Evolutionary conservation across 805 yeast species (phyloP), one percentile per base, ranked within the genome.

Genomic region (Wickerhamomyces ciferrii): DNA sequence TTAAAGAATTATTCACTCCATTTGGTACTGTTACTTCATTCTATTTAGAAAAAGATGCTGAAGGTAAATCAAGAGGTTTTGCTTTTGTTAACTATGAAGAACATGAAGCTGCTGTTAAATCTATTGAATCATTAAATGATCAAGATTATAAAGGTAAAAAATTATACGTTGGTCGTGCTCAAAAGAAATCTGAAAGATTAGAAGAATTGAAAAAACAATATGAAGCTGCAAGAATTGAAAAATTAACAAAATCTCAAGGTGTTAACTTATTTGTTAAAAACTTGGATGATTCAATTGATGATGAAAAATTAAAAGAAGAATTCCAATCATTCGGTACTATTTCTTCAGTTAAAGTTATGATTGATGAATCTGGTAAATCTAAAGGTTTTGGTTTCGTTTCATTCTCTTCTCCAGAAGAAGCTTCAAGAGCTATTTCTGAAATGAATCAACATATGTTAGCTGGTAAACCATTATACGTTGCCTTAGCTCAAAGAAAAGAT

Each of bases 361-460:
- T 85, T 62, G 96, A 88, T 67, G 97, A 91, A 62, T 69, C 81
- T 52, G 97, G 96, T 61, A 89, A 89, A 75, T 89, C 97, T 54
- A 92, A 88, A 78, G 98, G 98, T 58, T 94, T 94, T 69, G 99
- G 99, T 65, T 94, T 94, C 68, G 99, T 94, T 60, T 90, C 99
- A 75, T 94, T 84, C 86, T 83, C 96, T 47, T 72, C 94, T 54
- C 97, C 98, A 65, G 99, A 94, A 72, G 99, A 94, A 81, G 99
- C 99, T 59, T 87, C 96, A 63, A 90, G 89, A 76, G 99, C 99
- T 56, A 89, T 92, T 69, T 79, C 92, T 60, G 99, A 92, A 78
- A 91, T 92, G 96, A 90, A 92, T 82, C 97, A 90, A 75, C 87
- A 90, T 69, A 86, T 92, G 84, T 81, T 94, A 60, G 84, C 82